Percentiles rank a stretch among this genome's conserved stretches.
These are phyloP conservation scores for Volvox reticuliferus DNA, from an alignment of 139 green algal species.

Conservation along the genomic window DNA sequence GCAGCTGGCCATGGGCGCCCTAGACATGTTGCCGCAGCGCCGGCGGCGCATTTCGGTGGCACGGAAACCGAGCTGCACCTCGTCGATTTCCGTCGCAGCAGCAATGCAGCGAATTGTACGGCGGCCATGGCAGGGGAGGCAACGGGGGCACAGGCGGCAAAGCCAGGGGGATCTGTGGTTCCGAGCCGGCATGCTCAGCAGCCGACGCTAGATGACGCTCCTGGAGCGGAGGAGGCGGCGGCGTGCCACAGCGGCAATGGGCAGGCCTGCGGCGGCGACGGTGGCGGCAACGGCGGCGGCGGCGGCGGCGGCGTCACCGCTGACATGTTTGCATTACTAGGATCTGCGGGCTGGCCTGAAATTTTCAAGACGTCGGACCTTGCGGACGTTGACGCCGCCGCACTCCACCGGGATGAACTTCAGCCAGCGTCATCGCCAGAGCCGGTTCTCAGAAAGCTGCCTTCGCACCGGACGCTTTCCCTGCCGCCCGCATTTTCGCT, in stretches of 20 bases:
- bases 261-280: neutral
- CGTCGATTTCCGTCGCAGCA: too few species aligned
- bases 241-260: neutral
- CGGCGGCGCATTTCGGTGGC: neutral
- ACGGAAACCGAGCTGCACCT: neutral
- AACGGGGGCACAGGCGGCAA: neutral
- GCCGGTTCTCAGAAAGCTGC: neutral
- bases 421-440: neutral
- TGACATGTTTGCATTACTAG: neutral
- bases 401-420: neutral
- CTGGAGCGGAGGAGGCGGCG: neutral
- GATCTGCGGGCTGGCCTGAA: neutral
- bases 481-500: neutral
- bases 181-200: neutral
- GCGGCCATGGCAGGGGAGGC: neutral
- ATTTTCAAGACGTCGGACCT: neutral
- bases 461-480: neutral
- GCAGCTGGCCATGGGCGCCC: neutral
- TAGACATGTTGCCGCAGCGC: too few species aligned
- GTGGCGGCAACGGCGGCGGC: neutral
- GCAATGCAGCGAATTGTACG: too few species aligned
- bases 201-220: neutral
- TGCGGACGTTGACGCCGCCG: neutral
- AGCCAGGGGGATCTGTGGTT: neutral
- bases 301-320: neutral